A percentile compares a stretch with the other conserved stretches of the same genome.
Evolutionary conservation across 2,329 filamentous ascomycete genomes (phyloP).

Genomic region (Bipolaris zeicola): DNA sequence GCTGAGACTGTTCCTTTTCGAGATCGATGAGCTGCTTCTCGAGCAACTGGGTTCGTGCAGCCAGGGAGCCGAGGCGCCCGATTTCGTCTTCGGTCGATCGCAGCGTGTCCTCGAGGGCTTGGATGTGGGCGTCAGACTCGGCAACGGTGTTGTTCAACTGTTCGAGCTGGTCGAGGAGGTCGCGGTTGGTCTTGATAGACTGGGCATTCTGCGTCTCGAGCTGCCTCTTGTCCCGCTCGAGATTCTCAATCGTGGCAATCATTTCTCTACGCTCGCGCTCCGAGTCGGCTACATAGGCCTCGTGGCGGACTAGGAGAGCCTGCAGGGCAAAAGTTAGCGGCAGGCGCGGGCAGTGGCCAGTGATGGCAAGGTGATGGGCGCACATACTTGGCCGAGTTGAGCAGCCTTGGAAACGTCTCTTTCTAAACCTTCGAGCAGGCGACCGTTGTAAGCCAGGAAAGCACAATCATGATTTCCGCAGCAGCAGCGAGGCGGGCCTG

Average conservation of each 20-base stretch:
- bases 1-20: slow-evolving; percentile 77
- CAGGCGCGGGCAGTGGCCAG: slow-evolving; percentile 35
- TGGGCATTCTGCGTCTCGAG: slow-evolving; percentile 78
- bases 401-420: slow-evolving; percentile 87
- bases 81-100: slow-evolving; percentile 78
- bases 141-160: slow-evolving; percentile 76
- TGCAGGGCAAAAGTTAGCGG: slow-evolving; percentile 74
- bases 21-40: slow-evolving; percentile 80
- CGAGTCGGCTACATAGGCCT: slow-evolving; percentile 90
- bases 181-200: slow-evolving; percentile 81
- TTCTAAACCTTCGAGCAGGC: slow-evolving; percentile 79
- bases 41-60: slow-evolving; percentile 74
- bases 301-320: slow-evolving; percentile 90
- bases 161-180: slow-evolving; percentile 83
- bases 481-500: slow-evolving; percentile 66
- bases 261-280: slow-evolving; percentile 82
- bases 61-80: slow-evolving; percentile 73
- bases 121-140: slow-evolving; percentile 80
- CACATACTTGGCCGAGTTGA: slow-evolving; percentile 81
- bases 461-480: slow-evolving; percentile 82
- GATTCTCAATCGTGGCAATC: slow-evolving; percentile 71
- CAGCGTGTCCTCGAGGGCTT: slow-evolving; percentile 75
- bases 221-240: slow-evolving; percentile 71
- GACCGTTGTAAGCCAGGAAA: slow-evolving; percentile 80
- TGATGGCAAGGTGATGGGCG: slow-evolving; percentile 31